phyloP scores from a whole-genome alignment of 1,284 basidiomycete species.

The Microbotryomycetes sp. region DNA sequence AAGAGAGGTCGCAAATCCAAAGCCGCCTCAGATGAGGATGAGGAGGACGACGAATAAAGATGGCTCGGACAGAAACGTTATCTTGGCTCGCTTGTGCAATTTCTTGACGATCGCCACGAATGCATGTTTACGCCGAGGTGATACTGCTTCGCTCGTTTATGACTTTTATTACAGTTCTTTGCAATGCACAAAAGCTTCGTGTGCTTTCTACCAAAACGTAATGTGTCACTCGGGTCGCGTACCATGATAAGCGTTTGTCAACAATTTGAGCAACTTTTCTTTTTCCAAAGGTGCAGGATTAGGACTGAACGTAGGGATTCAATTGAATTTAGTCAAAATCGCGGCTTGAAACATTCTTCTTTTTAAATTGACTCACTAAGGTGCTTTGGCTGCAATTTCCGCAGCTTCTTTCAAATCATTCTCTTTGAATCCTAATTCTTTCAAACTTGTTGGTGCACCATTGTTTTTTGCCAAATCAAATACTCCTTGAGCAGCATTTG shows the following conservation, averaged over 20 bases:
- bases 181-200: too few relatives aligned
- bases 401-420: conserved; percentile 48
- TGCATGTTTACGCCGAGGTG: too few relatives aligned
- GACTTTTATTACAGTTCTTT: too few relatives aligned
- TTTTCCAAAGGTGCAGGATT: conserved; percentile 48
- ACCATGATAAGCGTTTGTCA: conserved; percentile 36
- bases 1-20: not conserved
- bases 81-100: too few relatives aligned
- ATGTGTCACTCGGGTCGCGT: conserved; percentile 20
- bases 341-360: too few relatives aligned
- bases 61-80: too few relatives aligned
- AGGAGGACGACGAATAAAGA: too few relatives aligned
- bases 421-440: conserved; percentile 48
- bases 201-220: too few relatives aligned
- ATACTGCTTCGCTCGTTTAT: too few relatives aligned
- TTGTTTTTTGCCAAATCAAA: conserved; percentile 46
- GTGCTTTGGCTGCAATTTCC: conserved; percentile 46
- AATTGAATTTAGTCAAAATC: not conserved
- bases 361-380: conserved; percentile 39
- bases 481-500: conserved; percentile 45
- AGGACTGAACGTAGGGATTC: conserved; percentile 29
- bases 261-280: conserved; percentile 40
- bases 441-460: conserved; percentile 45
- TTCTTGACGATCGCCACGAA: too few relatives aligned
- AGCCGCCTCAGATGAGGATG: not conserved